Base-by-base conservation (phyloP, 129 eudicot genomes). In the Lonicera japonica region DNA sequence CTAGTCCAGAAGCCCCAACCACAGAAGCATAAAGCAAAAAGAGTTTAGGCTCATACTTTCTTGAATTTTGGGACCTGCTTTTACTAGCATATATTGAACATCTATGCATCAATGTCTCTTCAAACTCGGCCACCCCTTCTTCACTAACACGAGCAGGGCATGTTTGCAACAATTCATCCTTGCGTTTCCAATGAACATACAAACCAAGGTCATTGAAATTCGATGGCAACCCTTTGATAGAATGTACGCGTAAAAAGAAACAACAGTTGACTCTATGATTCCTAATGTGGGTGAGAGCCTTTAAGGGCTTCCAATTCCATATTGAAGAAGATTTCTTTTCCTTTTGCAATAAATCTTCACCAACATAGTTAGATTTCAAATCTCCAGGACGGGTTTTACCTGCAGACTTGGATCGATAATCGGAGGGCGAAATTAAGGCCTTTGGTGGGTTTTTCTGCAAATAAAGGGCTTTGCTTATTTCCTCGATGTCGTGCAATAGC, bases 231-330 rank as follows among this genome's bases (percentile, higher is more conserved):
- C 85, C 85, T 70, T 82, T 86, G 18, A 86, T 74, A 20, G 75
- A 64, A 75, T 82, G 86, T 19, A 86, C 79, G 16, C 77, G 86
- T n/a, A 84, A 80, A 66, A 77, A 75, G 78, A 86, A 86, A 63
- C 73, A 77, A 74, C 86, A 74, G 61, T 23, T 69, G 46, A 74
- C 62, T 17, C 72, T 66, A 18, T 72, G 85, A 23, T 72, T 70
- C 70, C 82, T 52, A 20, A 77, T 77, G 65, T 80, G 86, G 39
- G 80, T 71, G 62, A 86, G 79, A 15, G 89, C 84, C 68, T 78
- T 82, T 12, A 86, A 83, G 15, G 89, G 89, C 70, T 79, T 82
- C 95, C 95, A 86, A 57, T 64, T 75, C 95, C 95, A 86, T 24
- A 77, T 77, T 0, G 90, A 86, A 43, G 36, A 29, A 14, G 84